phyloP scores from a whole-genome alignment of 139 green algal genomes.

The Parachlorella kessleri region DNA sequence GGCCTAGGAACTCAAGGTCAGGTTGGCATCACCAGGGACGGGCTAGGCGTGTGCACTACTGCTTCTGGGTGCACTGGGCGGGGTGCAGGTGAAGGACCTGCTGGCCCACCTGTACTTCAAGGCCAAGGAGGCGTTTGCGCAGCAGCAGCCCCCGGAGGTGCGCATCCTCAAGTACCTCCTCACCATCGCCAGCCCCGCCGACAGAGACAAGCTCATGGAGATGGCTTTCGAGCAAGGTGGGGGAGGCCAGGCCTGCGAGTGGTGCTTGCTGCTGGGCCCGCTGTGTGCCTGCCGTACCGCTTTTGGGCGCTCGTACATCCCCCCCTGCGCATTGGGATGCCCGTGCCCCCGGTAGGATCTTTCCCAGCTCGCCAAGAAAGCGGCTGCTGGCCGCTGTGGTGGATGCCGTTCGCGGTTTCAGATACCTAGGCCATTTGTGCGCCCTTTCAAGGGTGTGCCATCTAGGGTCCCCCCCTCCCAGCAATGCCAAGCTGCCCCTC shows the following conservation, averaged over 20 bases:
- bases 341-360: background rate
- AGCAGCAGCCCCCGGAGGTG: conserved; percentile 76
- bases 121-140: conserved; percentile 71
- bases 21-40: too few species aligned
- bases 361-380: background rate
- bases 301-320: too few species aligned
- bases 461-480: too few species aligned
- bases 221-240: conserved; percentile 66
- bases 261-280: background rate
- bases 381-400: background rate
- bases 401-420: background rate
- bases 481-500: too few species aligned
- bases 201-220: conserved; percentile 53
- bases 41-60: too few species aligned
- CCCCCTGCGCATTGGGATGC: background rate
- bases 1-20: too few species aligned
- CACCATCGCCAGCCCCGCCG: conserved; percentile 45
- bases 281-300: background rate
- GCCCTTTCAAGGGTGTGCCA: too few species aligned
- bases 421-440: too few species aligned
- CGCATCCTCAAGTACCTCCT: conserved; percentile 88
- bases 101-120: conserved; percentile 86
- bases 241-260: background rate
- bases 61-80: too few species aligned
- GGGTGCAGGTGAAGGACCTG: conserved; percentile 74